A percentile compares a stretch with the other conserved stretches of the same genome.
Conservation (phyloP, 345 rosid genomes). For the Jatropha curcas region DNA sequence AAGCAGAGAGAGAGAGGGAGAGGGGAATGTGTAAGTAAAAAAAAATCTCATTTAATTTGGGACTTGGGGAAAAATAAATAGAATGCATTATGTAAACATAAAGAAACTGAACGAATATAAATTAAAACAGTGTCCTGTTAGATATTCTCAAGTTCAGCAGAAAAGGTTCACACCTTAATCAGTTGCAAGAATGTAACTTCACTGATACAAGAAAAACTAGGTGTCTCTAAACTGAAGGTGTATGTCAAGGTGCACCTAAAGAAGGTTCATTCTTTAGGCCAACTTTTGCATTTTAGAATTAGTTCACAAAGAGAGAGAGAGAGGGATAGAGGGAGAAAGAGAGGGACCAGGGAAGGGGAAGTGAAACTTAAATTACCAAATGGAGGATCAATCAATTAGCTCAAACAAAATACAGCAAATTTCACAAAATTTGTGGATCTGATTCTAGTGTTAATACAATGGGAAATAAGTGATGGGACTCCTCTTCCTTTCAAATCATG, state of each 20-base stretch:
- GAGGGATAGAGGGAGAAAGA: too few species aligned
- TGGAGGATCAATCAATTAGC: not conserved
- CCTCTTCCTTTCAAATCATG: not conserved
- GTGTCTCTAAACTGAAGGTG: not conserved
- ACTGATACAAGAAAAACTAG: too few species aligned
- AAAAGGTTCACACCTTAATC: not conserved
- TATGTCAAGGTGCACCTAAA: not conserved
- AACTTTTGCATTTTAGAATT: not conserved
- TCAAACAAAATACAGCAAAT: not conserved
- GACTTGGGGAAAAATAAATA: not conserved
- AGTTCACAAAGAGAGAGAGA: too few species aligned
- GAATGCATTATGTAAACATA: not conserved
- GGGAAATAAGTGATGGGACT: not conserved
- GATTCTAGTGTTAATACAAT: slow-evolving; percentile 9
- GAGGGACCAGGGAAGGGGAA: too few species aligned
- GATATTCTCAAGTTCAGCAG: not conserved
- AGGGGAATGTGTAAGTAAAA: not conserved
- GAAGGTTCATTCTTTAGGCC: not conserved
- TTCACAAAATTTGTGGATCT: not conserved
- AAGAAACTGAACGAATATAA: not conserved
- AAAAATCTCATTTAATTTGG: not conserved
- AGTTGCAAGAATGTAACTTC: too few species aligned
- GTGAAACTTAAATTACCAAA: not conserved
- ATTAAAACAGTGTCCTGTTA: not conserved
- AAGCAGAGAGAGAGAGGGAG: not conserved